Percentiles rank a stretch among this genome's conserved stretches.
Conservation (phyloP, 1,284 basidiomycete species). For the Ustilago xerochloae region DNA sequence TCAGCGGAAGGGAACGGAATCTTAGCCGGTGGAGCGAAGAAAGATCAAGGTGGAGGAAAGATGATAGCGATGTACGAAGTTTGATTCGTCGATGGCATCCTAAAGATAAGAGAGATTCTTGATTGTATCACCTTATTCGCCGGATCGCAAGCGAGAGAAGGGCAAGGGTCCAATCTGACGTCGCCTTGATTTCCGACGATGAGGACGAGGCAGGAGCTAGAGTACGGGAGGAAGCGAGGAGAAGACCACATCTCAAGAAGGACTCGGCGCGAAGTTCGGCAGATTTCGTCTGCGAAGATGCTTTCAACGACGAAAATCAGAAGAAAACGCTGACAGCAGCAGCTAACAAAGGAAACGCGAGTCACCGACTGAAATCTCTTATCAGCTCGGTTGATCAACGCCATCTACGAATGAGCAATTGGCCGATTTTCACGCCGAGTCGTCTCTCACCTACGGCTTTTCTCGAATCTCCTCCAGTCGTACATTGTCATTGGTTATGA, state of each 20-base stretch:
- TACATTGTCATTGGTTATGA: too few species aligned
- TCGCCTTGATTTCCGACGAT: not conserved
- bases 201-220: too few species aligned
- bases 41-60: conserved; percentile 13
- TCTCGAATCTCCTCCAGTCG: too few species aligned
- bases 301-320: not conserved
- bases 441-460: too few species aligned
- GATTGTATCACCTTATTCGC: too few species aligned
- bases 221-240: not conserved
- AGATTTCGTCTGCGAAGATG: not conserved
- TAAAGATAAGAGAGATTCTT: conserved; percentile 23
- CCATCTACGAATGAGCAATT: not conserved
- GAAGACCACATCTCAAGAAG: not conserved
- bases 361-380: not conserved
- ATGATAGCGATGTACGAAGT: conserved; percentile 11
- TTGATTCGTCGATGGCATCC: conserved; percentile 28
- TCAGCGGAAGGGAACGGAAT: conserved; percentile 23
- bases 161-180: not conserved
- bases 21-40: not conserved
- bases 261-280: not conserved
- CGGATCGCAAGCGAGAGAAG: not conserved
- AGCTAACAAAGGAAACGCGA: not conserved
- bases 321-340: not conserved
- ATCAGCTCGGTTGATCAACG: not conserved
- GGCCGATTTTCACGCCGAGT: conserved; percentile 2